Evolutionary conservation across 139 green algal genomes (phyloP).

Genomic region (Haematococcus sp.): DNA sequence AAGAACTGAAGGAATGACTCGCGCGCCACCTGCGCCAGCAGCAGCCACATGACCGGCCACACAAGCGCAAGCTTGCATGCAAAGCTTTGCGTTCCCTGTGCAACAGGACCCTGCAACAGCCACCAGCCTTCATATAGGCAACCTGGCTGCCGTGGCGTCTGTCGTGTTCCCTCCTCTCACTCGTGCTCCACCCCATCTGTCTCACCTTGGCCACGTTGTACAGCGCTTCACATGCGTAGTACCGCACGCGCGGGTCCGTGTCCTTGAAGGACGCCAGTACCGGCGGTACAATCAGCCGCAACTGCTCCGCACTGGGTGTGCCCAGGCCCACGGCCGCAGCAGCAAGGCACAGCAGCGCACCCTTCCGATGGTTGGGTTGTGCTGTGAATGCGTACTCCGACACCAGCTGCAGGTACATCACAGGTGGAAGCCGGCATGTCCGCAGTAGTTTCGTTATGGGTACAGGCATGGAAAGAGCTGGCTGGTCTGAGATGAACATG

Average conservation of each 20-base stretch:
- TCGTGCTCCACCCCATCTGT: no score
- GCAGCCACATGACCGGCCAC: no score
- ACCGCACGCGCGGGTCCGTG: slow-evolving; percentile 73
- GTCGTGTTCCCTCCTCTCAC: no score
- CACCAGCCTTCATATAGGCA: not conserved
- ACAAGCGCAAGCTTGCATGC: not conserved
- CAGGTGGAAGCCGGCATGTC: no score
- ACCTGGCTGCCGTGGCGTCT: no score
- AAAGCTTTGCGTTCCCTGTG: not conserved
- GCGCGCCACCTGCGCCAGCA: slow-evolving; percentile 44
- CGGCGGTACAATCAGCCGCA: slow-evolving; percentile 79
- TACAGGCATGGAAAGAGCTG: no score
- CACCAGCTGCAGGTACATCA: slow-evolving; percentile 39
- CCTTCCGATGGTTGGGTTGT: slow-evolving; percentile 88
- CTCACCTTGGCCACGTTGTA: slow-evolving; percentile 96
- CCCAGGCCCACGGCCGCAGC: slow-evolving; percentile 86
- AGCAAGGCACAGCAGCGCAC: slow-evolving; percentile 90
- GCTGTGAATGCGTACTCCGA: slow-evolving; percentile 67
- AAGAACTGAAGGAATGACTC: slow-evolving; percentile 88
- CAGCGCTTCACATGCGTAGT: slow-evolving; percentile 94
- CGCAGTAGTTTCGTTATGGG: no score
- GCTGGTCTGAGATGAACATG: no score
- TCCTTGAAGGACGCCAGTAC: slow-evolving; percentile 85
- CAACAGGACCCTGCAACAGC: not conserved
- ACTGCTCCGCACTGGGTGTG: slow-evolving; percentile 45